phyloP scores from a whole-genome alignment of 805 yeast species.

The Komagataella populi region DNA sequence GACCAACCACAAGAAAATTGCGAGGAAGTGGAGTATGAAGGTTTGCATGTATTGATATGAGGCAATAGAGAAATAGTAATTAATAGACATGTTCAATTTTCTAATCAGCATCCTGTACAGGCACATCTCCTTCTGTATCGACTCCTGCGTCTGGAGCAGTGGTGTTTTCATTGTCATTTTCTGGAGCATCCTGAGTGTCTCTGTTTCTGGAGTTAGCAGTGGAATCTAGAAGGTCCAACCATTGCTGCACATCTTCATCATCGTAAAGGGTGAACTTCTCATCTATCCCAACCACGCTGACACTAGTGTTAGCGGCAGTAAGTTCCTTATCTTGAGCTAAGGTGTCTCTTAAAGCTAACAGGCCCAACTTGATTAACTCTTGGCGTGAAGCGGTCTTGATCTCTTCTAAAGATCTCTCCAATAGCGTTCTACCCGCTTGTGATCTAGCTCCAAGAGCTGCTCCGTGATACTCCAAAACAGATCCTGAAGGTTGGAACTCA shows the following conservation, averaged over 20 bases:
- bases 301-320: constrained; percentile 70
- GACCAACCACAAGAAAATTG: constrained; percentile 71
- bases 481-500: constrained; percentile 95
- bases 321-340: constrained; percentile 89
- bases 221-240: constrained; percentile 67
- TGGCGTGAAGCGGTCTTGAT: constrained; percentile 51
- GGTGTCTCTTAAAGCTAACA: constrained; percentile 87
- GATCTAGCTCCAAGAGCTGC: constrained; percentile 98
- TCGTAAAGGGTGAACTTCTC: constrained; percentile 62
- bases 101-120: constrained; percentile 2
- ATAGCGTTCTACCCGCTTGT: constrained; percentile 93
- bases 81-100: neutral
- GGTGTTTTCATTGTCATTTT: constrained; percentile 11
- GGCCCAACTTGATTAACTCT: constrained; percentile 72
- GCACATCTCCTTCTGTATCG: constrained; percentile 2
- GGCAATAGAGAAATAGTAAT: constrained; percentile 1
- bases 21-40: constrained; percentile 64
- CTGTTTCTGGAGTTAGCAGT: constrained; percentile 43
- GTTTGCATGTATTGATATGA: constrained; percentile 10
- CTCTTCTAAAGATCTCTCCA: constrained; percentile 72
- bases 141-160: constrained; percentile 15
- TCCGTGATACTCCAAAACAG: constrained; percentile 81
- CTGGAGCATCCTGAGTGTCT: constrained; percentile 16
- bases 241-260: constrained; percentile 73
- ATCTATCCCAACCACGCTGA: constrained; percentile 85